Evolutionary conservation across 2,329 filamentous ascomycete genomes (phyloP).

Genomic region (Arthrinium phaeospermum): DNA sequence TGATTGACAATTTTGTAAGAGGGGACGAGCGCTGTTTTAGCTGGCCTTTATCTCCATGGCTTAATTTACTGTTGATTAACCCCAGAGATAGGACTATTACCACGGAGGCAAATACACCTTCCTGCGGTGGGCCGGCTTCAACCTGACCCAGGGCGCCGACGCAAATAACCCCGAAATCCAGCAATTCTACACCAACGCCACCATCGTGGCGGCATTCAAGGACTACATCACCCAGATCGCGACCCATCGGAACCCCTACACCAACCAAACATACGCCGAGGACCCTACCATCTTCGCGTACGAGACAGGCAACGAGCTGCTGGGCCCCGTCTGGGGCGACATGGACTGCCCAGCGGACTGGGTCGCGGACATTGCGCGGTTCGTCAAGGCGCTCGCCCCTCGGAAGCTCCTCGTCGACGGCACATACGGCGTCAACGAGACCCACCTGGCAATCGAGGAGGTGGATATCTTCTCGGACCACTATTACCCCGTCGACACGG

Average conservation of each 20-base stretch:
- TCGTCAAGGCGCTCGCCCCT: constrained; percentile 50
- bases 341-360: constrained; percentile 49
- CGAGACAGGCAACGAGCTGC: constrained; percentile 56
- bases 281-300: constrained; percentile 57
- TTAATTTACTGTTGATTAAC: background rate
- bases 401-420: constrained; percentile 53
- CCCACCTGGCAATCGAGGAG: constrained; percentile 47
- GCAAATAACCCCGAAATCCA: constrained; percentile 40
- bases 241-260: constrained; percentile 53
- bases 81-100: constrained; percentile 48
- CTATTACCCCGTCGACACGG: constrained; percentile 50
- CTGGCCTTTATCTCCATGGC: background rate
- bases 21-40: background rate
- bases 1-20: constrained; percentile 52
- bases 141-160: constrained; percentile 47
- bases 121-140: constrained; percentile 51
- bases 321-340: constrained; percentile 49
- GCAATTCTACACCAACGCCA: constrained; percentile 53
- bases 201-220: constrained; percentile 51
- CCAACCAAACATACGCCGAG: constrained; percentile 51
- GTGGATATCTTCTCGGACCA: constrained; percentile 55
- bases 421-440: constrained; percentile 53
- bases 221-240: constrained; percentile 50
- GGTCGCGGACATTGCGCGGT: constrained; percentile 47
- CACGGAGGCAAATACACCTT: constrained; percentile 57